Conservation (phyloP, 2,329 filamentous ascomycete species). For the Penicillium sp. region DNA sequence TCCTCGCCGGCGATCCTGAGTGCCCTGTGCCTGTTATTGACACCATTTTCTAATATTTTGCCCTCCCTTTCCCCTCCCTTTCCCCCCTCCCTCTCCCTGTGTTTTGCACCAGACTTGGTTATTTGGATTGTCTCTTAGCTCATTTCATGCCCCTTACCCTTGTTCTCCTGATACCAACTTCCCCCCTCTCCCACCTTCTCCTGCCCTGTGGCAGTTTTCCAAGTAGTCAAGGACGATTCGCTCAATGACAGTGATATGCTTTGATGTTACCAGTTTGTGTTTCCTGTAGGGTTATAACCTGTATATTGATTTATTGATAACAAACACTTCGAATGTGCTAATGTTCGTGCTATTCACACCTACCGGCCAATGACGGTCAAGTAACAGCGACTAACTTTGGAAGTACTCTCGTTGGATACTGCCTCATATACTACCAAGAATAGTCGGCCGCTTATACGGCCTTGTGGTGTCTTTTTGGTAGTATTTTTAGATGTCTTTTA, state of each 20-base stretch:
- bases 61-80: not conserved
- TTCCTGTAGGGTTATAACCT: not conserved
- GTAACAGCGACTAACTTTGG: too few species aligned
- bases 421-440: too few species aligned
- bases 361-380: too few species aligned
- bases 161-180: constrained; percentile 14
- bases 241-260: constrained; percentile 13
- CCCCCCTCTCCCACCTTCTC: constrained; percentile 5
- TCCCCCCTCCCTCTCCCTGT: not conserved
- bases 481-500: too few species aligned
- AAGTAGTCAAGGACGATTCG: constrained; percentile 17
- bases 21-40: constrained; percentile 17
- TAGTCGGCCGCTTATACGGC: too few species aligned
- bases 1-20: constrained; percentile 16
- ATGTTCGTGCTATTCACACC: too few species aligned
- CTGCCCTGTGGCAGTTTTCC: not conserved
- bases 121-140: not conserved
- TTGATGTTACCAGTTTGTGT: not conserved
- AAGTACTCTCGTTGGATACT: too few species aligned
- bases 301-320: not conserved
- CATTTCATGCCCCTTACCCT: not conserved
- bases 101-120: constrained; percentile 6
- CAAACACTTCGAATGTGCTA: too few species aligned
- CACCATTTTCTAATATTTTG: constrained; percentile 19
- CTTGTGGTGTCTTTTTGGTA: too few species aligned